Conservation (phyloP, 306 rosid genomes). For the Parietaria judaica region DNA sequence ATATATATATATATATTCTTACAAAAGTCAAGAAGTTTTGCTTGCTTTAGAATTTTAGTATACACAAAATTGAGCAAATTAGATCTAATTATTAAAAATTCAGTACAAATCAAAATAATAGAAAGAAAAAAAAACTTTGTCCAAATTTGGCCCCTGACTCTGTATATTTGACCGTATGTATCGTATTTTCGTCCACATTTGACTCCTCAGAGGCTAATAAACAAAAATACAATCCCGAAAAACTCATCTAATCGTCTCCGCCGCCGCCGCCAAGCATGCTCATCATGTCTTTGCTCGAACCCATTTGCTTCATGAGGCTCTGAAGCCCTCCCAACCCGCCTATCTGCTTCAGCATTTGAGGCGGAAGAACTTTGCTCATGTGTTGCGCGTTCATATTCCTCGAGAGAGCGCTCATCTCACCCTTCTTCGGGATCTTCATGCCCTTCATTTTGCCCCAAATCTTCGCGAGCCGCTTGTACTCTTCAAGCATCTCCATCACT, state of each 20-base stretch:
- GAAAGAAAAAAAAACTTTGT: background rate
- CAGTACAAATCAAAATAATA: too few relatives aligned
- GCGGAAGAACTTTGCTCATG: slow-evolving; percentile 81
- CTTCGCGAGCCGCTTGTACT: slow-evolving; percentile 77
- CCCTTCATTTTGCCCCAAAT: slow-evolving; percentile 58
- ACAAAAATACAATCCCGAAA: too few relatives aligned
- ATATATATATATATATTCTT: too few relatives aligned
- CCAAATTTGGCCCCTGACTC: slow-evolving; percentile 29
- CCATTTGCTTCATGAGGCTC: slow-evolving; percentile 86
- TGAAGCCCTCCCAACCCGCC: slow-evolving; percentile 84
- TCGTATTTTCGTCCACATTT: background rate
- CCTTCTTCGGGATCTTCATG: background rate
- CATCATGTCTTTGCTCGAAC: slow-evolving; percentile 76
- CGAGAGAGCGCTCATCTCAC: slow-evolving; percentile 29
- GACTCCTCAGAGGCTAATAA: slow-evolving; percentile 28
- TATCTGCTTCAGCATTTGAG: slow-evolving; percentile 78
- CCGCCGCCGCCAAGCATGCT: slow-evolving; percentile 74
- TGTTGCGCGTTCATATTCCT: slow-evolving; percentile 80
- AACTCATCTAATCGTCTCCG: too few relatives aligned
- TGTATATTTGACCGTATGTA: slow-evolving; percentile 64
- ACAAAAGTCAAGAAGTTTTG: too few relatives aligned
- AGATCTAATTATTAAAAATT: too few relatives aligned
- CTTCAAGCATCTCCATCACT: slow-evolving; percentile 81
- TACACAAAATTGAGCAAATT: background rate
- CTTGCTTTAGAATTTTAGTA: too few relatives aligned